Conservation (phyloP, 768 basidiomycete species). For the Clitopilus passeckerianus region DNA sequence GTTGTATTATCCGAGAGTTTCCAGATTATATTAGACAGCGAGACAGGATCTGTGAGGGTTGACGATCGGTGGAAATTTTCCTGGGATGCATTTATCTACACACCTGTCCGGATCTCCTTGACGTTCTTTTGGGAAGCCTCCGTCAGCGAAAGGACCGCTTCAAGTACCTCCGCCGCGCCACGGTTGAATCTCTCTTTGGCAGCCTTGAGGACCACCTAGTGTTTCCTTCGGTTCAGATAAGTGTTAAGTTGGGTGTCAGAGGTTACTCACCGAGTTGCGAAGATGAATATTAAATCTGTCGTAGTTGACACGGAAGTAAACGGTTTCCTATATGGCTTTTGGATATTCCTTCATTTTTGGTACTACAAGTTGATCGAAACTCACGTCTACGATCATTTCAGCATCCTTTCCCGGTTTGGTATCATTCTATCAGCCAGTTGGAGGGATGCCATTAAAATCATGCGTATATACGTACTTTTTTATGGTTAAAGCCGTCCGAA, state of each 20-base stretch:
- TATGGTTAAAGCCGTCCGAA: conserved; percentile 37
- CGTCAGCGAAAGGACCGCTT: conserved; percentile 65
- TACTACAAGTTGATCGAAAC: conserved; percentile 14
- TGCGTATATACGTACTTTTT: neutral
- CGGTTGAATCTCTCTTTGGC: conserved; percentile 78
- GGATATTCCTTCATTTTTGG: conserved; percentile 8
- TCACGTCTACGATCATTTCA: conserved; percentile 65
- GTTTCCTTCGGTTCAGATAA: conserved; percentile 9
- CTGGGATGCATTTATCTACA: conserved; percentile 3
- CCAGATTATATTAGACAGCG: conserved; percentile 58
- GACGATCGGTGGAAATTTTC: neutral
- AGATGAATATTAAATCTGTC: conserved; percentile 84
- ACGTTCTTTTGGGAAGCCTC: conserved; percentile 58
- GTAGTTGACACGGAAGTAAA: conserved; percentile 85
- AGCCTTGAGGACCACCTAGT: conserved; percentile 72
- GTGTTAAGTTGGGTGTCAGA: neutral
- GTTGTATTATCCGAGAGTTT: conserved; percentile 59
- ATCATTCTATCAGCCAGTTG: conserved; percentile 10
- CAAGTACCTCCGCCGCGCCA: conserved; percentile 65
- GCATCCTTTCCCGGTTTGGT: conserved; percentile 46
- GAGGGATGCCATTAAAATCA: no score
- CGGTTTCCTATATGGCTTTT: conserved; percentile 43
- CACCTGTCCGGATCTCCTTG: conserved; percentile 63
- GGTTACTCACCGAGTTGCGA: conserved; percentile 69
- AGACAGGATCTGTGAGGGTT: conserved; percentile 50